phyloP scores from a whole-genome alignment of 2,329 filamentous ascomycete genomes.

The Ceratocystiopsis brevicomis region DNA sequence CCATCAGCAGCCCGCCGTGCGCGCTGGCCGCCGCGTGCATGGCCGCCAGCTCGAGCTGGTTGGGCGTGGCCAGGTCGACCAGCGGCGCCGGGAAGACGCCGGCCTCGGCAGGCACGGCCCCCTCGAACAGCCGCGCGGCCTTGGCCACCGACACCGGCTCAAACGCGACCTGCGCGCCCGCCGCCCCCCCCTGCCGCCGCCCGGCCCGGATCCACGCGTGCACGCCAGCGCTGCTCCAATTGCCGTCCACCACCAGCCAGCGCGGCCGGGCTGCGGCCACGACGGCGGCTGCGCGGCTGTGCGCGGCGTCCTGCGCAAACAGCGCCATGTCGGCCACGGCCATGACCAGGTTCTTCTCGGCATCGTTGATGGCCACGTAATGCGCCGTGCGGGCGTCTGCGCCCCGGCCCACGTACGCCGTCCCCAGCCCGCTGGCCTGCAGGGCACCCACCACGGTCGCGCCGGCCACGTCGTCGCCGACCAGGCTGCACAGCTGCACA shows the following conservation, averaged over 20 bases:
- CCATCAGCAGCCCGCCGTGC: conserved; percentile 39
- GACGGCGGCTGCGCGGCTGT: conserved; percentile 39
- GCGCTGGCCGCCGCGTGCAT: conserved; percentile 54
- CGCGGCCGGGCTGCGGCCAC: conserved; percentile 39
- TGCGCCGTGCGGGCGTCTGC: conserved; percentile 56
- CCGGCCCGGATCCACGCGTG: conserved; percentile 37
- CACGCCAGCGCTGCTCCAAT: conserved; percentile 55
- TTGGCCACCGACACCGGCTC: conserved; percentile 82
- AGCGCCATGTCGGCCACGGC: conserved; percentile 95
- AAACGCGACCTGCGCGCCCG: conserved; percentile 47
- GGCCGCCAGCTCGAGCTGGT: conserved; percentile 58
- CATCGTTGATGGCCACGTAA: conserved; percentile 79
- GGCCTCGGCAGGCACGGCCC: neutral
- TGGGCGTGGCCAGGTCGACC: conserved; percentile 66
- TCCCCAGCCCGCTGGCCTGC: conserved; percentile 42
- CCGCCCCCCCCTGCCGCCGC: conserved; percentile 20
- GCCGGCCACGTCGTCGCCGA: conserved; percentile 68
- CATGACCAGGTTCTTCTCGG: conserved; percentile 63
- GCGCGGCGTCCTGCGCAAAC: conserved; percentile 31
- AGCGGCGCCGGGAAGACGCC: conserved; percentile 37
- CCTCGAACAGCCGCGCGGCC: conserved; percentile 46
- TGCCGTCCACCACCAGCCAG: conserved; percentile 73
- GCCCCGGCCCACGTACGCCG: conserved; percentile 36
- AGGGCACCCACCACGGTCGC: conserved; percentile 52
- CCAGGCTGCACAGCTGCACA: conserved; percentile 60